Conservation (phyloP, 805 yeast genomes). For the Lachancea fermentati region DNA sequence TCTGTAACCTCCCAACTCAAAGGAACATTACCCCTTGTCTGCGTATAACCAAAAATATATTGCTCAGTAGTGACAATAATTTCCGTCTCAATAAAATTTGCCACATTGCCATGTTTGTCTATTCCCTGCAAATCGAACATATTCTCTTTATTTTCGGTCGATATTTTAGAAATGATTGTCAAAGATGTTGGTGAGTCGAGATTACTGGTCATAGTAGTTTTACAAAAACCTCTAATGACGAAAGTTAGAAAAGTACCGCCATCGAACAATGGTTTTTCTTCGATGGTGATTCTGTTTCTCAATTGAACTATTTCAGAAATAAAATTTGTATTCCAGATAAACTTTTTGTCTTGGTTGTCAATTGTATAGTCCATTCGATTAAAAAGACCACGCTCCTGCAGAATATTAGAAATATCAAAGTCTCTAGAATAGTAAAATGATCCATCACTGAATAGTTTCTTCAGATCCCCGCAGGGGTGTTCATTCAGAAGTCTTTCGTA, state of each 20-base stretch:
- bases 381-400: constrained; percentile 64
- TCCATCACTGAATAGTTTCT: constrained; percentile 73
- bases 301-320: constrained; percentile 71
- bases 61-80: constrained; percentile 51
- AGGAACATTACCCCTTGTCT: constrained; percentile 89
- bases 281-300: constrained; percentile 58
- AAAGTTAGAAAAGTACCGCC: constrained; percentile 69
- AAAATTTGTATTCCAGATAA: constrained; percentile 88
- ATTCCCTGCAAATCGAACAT: constrained; percentile 82
- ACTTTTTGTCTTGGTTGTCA: constrained; percentile 60
- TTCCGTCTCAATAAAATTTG: constrained; percentile 89
- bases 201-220: constrained; percentile 40
- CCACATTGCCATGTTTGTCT: constrained; percentile 88
- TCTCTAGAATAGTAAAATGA: constrained; percentile 85
- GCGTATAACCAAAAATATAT: constrained; percentile 66
- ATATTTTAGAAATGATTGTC: constrained; percentile 82
- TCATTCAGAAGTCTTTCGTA: constrained; percentile 36
- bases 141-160: constrained; percentile 85
- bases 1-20: constrained; percentile 89
- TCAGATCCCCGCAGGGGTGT: constrained; percentile 77
- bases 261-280: constrained; percentile 57
- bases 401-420: constrained; percentile 76
- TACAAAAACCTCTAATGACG: constrained; percentile 87
- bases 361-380: constrained; percentile 34
- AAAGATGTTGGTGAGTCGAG: constrained; percentile 34